Evolutionary conservation across 148 eudicot genomes (phyloP), one percentile per base, ranked within the genome.

Genomic region (Talinum fruticosum): DNA sequence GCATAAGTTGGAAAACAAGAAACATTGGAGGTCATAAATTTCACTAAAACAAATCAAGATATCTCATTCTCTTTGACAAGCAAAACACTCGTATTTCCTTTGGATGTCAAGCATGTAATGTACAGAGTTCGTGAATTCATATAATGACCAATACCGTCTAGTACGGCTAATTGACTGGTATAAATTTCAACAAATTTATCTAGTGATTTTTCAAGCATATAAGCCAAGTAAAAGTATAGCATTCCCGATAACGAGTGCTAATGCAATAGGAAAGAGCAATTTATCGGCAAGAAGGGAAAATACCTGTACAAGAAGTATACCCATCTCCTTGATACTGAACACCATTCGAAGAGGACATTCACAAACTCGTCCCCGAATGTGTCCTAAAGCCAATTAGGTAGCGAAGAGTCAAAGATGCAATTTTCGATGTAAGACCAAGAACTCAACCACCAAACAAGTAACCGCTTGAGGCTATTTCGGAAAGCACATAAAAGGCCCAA

Each of bases 281-380:
- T n/a, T n/a, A n/a, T n/a, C n/a, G n/a, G 15, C 26, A 47, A 65
- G 54, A 28, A 66, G 70, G 71, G 59, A 2, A 73, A 1, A 41
- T 76, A 96, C 99, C 97, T 89, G 88, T 47, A 84, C 99, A 96
- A 26, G 92, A 83, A 32, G 74, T 84, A 75, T 96, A 96, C 71
- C 97, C 99, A 80, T 96, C 97, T 80, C 99, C 99, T 33, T 79
- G 68, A 79, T 88, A 93, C 78, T 93, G 99, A 79, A 93, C 93
- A 29, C 97, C 97, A 44, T 83, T 87, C 32, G 83, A 74, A 83
- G 71, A 65, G 99, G 99, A 74, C 99, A 96, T 78, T 91, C 85
- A 38, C 99, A 96, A 79, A 93, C 88, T 87, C 90, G 90, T 79
- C 99, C 99, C 66, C 98, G 64, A 84, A 96, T 21, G 99, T 96